Conservation (phyloP, 495 filamentous ascomycete genomes). For the Podospora comata region DNA sequence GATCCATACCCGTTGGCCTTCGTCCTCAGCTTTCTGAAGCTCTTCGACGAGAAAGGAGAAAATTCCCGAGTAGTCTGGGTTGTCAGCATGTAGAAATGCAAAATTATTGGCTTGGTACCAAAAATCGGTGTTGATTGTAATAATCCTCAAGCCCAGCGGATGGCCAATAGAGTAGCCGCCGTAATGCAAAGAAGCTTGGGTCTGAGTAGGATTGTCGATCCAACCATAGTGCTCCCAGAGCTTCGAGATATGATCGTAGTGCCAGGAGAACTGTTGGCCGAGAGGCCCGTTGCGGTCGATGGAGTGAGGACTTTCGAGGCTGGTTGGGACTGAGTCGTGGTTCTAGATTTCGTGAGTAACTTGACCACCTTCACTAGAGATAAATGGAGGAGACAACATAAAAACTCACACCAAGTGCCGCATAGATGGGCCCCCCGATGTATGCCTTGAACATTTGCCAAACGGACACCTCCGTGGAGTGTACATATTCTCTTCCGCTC, state of each 20-base stretch:
- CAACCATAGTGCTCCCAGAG: conserved; percentile 53
- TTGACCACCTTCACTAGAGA: neutral
- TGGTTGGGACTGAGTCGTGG: conserved; percentile 54
- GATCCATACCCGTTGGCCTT: conserved; percentile 54
- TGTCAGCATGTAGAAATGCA: conserved; percentile 46
- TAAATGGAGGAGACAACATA: neutral
- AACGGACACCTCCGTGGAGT: conserved; percentile 50
- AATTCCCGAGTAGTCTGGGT: conserved; percentile 52
- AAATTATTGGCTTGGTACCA: conserved; percentile 50
- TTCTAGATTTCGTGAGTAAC: conserved; percentile 36
- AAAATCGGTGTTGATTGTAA: conserved; percentile 54
- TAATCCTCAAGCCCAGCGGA: conserved; percentile 48
- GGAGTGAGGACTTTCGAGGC: conserved; percentile 48
- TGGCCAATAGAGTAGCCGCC: conserved; percentile 51
- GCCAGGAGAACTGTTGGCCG: conserved; percentile 55
- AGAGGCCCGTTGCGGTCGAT: conserved; percentile 47
- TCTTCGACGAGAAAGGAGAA: conserved; percentile 51
- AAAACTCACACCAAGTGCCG: conserved; percentile 35
- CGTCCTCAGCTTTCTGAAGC: conserved; percentile 51
- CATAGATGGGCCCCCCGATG: conserved; percentile 54
- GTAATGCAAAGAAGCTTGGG: conserved; percentile 48
- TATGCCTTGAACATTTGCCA: conserved; percentile 55
- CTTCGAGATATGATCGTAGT: conserved; percentile 51
- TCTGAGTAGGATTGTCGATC: conserved; percentile 42
- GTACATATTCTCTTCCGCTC: conserved; percentile 46